Conservation (phyloP, 495 filamentous ascomycete species). For the Cryomyces minteri region DNA sequence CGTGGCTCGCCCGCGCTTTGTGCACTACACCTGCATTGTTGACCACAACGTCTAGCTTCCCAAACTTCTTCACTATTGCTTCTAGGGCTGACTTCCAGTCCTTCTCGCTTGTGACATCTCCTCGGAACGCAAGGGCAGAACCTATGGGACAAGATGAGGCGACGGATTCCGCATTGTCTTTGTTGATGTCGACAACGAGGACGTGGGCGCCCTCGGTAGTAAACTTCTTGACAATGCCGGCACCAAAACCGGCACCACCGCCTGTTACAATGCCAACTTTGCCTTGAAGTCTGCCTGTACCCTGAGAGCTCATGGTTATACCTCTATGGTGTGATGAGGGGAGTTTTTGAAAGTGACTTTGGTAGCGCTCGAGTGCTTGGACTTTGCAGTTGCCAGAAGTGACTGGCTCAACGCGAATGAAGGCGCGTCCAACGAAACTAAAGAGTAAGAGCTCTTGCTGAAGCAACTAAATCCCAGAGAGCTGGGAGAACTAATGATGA, state of each 20-base stretch:
- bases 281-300: constrained; percentile 6
- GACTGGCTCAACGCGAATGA: too few relatives aligned
- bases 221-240: constrained; percentile 10
- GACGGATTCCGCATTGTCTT: neutral
- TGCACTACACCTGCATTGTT: constrained; percentile 9
- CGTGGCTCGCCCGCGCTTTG: constrained; percentile 4
- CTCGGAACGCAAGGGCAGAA: constrained; percentile 3
- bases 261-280: constrained; percentile 14
- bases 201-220: constrained; percentile 9
- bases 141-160: constrained; percentile 3
- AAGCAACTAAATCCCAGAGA: too few relatives aligned
- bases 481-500: too few relatives aligned
- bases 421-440: too few relatives aligned
- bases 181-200: constrained; percentile 8
- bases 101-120: constrained; percentile 5
- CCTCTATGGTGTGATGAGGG: too few relatives aligned
- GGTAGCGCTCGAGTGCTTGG: too few relatives aligned
- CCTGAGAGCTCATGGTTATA: neutral
- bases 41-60: constrained; percentile 8
- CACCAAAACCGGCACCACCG: constrained; percentile 8
- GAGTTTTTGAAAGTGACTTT: too few relatives aligned
- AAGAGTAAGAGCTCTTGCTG: too few relatives aligned
- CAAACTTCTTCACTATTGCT: constrained; percentile 1
- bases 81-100: constrained; percentile 7
- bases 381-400: too few relatives aligned